A percentile compares a stretch with the other conserved stretches of the same genome.
These are phyloP conservation scores for Pleurotus giganteus DNA, from an alignment of 768 basidiomycete genomes.

Conservation along the genomic window DNA sequence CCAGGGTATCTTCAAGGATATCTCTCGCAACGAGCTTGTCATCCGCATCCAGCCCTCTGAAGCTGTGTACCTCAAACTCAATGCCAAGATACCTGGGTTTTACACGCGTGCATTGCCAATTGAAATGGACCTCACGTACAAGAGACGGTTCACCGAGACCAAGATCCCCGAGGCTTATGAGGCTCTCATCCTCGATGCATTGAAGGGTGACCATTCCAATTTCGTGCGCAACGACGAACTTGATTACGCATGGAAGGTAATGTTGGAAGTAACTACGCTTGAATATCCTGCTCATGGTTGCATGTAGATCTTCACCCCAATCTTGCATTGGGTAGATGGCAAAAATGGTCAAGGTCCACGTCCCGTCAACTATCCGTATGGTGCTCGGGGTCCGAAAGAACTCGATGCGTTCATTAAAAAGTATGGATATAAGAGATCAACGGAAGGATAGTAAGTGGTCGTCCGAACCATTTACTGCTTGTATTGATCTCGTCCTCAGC, in stretches of 20 bases:
- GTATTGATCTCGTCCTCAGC: conserved; percentile 32
- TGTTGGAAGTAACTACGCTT: conserved; percentile 1
- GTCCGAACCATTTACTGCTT: background rate
- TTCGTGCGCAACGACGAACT: conserved; percentile 98
- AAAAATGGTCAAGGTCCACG: conserved; percentile 61
- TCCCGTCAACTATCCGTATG: conserved; percentile 84
- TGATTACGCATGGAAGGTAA: conserved; percentile 95
- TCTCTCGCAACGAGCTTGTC: conserved; percentile 95
- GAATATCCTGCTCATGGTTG: background rate
- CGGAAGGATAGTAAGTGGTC: conserved; percentile 68
- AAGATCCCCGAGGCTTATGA: conserved; percentile 98
- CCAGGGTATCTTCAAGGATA: conserved; percentile 94
- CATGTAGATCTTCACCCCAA: conserved; percentile 84
- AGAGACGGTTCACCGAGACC: conserved; percentile 85
- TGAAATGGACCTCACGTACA: conserved; percentile 99
- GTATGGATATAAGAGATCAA: conserved; percentile 74
- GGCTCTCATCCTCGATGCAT: conserved; percentile 90
- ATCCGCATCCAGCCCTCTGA: conserved; percentile 96
- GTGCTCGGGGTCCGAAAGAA: conserved; percentile 90
- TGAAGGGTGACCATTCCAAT: conserved; percentile 99
- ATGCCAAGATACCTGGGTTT: conserved; percentile 91
- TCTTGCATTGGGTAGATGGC: conserved; percentile 95
- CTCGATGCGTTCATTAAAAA: conserved; percentile 72
- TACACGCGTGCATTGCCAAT: conserved; percentile 88
- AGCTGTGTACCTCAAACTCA: conserved; percentile 96